Base-by-base conservation (phyloP, 106 monocot species). In the Dendrobium huoshanense region DNA sequence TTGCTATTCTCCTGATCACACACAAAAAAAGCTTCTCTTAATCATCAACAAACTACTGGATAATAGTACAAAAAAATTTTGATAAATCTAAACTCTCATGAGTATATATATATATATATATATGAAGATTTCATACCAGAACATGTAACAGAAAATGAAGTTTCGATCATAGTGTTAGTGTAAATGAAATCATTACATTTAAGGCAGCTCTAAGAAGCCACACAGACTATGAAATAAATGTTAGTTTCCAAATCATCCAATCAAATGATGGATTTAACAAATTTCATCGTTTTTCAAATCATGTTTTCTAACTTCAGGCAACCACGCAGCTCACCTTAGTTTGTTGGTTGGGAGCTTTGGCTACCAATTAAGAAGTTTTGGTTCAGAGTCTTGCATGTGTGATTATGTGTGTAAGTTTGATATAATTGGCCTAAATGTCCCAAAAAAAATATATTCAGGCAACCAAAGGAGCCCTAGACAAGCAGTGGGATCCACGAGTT, bases 1-100 rank as follows among this genome's bases (percentile, higher is more conserved):
- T 91, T 91, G 81, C 79, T 88, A 59, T 89, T 95, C 76, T 98
- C 98, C 98, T 98, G 86, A 37, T 6, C n/a, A 87, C 16, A 54
- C 49, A 9, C 45, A 82, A 77, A 37, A 74, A 19, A 13, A 41
- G n/a, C 70, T 31, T 70, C 70, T 37, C 33, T 20, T 74, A 0
- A 74, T 43, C 43, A 74, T 43, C 19, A 74, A 33, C 7, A 40
- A 40, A 37, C 33, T 25, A 15, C 10, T 1, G 20, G 7, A 74
- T 43, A 74, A 74, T 19, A 20, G 43, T 42, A 24, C 17, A 42
- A 43, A 31, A 74, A 41, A 5, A 9, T 43, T 19, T 19, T 74
- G 16, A 74, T 37, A 27, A 70, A 70, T 9, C 70, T 37, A 4
- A 70, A 70, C 70, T 37, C 27, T 13, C 27, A 37, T 31, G 37